Conservation (phyloP, 805 yeast species). For the Millerozyma acaciae region DNA sequence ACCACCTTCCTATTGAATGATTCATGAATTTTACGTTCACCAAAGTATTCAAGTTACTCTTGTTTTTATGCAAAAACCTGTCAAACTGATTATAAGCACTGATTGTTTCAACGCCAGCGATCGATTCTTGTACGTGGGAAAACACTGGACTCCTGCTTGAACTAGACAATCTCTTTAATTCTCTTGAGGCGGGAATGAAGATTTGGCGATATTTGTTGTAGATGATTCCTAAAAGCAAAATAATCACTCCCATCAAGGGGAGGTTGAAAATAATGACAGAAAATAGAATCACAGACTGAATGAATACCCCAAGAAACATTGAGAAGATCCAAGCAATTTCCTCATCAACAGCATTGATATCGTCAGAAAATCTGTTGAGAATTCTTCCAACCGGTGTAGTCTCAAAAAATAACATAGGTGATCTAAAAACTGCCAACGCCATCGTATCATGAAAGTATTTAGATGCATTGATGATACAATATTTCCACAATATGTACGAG, state of each 20-base stretch:
- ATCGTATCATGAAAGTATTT: constrained; percentile 33
- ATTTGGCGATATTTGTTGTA: constrained; percentile 28
- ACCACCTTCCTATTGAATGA: constrained; percentile 31
- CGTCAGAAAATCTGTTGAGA: constrained; percentile 37
- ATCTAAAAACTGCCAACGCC: constrained; percentile 31
- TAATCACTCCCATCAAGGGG: constrained; percentile 30
- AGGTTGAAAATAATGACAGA: constrained; percentile 27
- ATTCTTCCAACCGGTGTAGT: constrained; percentile 40
- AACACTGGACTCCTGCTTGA: constrained; percentile 71
- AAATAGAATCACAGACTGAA: constrained; percentile 24
- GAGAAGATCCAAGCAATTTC: constrained; percentile 28
- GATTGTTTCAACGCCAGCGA: constrained; percentile 74
- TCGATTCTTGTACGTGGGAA: constrained; percentile 78
- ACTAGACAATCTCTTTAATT: constrained; percentile 69
- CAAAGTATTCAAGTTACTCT: constrained; percentile 21
- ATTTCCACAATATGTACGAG: constrained; percentile 47
- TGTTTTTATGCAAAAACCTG: constrained; percentile 34
- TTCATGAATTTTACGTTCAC: constrained; percentile 18
- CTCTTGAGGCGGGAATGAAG: constrained; percentile 48
- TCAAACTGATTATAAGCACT: constrained; percentile 68
- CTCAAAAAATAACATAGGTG: constrained; percentile 42
- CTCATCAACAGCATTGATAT: constrained; percentile 30
- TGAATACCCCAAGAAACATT: constrained; percentile 13
- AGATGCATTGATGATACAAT: constrained; percentile 46
- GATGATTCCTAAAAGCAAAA: constrained; percentile 21